Evolutionary conservation across 2,329 filamentous ascomycete species (phyloP), one percentile per base, ranked within the genome.

Genomic region (Fusarium pininemorale): DNA sequence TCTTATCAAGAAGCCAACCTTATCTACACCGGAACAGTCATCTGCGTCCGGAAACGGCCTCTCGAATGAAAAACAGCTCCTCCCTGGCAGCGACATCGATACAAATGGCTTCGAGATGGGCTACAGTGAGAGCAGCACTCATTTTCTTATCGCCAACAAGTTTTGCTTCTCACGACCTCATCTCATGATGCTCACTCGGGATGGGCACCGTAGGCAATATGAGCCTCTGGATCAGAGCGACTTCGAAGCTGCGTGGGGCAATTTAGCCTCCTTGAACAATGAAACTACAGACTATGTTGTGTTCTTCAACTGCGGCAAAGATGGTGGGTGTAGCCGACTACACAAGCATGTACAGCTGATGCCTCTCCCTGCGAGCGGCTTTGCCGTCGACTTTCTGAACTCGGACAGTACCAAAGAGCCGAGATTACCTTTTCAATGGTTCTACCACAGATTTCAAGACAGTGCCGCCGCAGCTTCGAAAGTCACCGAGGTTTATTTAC

Each of bases 141-240:
- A 65, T 24, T 47, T 65, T 14, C 45, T 65, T 16, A 32, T 65
- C 12, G 47, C 47, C 7, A 60, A 51, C 32, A 65, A 65, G 32
- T 65, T 65, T 26, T 65, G 45, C 24, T 65, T 65, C 30, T 51
- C 63, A 4, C 39, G 63, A 22, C 56, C 63, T 15, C 63, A 61
- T 14, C 56, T 66, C 10, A 37, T 66, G 56, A 51, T 66, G 26
- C 56, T 66, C 24, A 66, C 63, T 28, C 41, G 32, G 2, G 41
- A 66, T 42, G 48, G 63, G 5, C 37, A 54, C 24, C 14, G 41
- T 5, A 30, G 63, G 15, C 48, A 66, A 32, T 41, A 61, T n/a
- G 41, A 66, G 18, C 48, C 56, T 18, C n/a, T 66, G 18, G 8
- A 48, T 4, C 18, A 48, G 9, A 32, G 4, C 10, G 63, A 66